Evolutionary conservation across 768 basidiomycete species (phyloP).

Genomic region (Lactarius evosmus): DNA sequence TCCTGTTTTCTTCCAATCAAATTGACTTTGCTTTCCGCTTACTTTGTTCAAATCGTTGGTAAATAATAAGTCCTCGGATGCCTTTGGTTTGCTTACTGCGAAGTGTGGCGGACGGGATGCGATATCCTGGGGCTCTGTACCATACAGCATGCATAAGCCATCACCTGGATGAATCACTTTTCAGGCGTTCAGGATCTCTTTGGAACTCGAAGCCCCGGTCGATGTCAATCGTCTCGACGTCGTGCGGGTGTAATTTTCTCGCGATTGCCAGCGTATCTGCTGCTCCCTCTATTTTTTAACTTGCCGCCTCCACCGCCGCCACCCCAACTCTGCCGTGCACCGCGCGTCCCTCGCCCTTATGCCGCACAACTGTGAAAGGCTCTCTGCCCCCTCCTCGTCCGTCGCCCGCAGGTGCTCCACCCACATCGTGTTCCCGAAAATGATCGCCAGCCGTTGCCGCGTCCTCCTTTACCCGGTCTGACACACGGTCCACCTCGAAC

Average conservation of each 20-base stretch:
- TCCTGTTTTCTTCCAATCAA: too few relatives aligned
- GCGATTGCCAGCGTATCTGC: constrained; percentile 64
- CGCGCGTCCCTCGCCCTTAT: constrained; percentile 33
- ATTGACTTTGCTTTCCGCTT: too few relatives aligned
- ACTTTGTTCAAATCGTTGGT: too few relatives aligned
- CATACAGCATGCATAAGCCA: too few relatives aligned
- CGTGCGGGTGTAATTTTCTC: constrained; percentile 57
- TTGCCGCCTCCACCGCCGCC: constrained; percentile 29
- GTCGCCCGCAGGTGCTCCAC: constrained; percentile 53
- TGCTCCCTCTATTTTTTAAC: constrained; percentile 40
- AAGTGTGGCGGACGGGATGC: too few relatives aligned
- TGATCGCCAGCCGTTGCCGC: constrained; percentile 70
- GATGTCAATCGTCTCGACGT: constrained; percentile 72
- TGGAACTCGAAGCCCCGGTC: constrained; percentile 77
- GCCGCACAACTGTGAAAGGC: constrained; percentile 57
- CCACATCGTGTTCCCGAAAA: constrained; percentile 87
- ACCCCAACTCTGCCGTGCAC: constrained; percentile 12
- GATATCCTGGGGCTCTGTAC: too few relatives aligned
- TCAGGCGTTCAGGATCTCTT: constrained; percentile 73
- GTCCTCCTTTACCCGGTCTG: constrained; percentile 42
- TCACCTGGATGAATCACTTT: constrained; percentile 38
- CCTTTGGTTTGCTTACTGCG: too few relatives aligned
- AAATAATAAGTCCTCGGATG: too few relatives aligned
- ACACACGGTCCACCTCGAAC: constrained; percentile 67
- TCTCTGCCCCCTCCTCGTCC: constrained; percentile 34